A percentile compares a stretch with the other conserved stretches of the same genome.
phyloP scores from a whole-genome alignment of 306 rosid genomes.

The Fragaria vesca region DNA sequence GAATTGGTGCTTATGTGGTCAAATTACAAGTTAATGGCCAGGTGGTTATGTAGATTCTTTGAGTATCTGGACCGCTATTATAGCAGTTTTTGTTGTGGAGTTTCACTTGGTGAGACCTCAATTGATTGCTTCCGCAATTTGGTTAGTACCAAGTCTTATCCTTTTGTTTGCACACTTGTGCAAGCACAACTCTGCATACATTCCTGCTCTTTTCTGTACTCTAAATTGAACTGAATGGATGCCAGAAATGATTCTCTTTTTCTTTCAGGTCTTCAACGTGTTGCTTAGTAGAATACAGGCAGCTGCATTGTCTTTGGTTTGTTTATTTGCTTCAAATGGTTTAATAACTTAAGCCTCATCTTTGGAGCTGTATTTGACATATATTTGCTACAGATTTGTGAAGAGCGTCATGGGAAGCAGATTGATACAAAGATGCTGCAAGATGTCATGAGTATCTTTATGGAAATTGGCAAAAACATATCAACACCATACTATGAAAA shows the following conservation, averaged over 20 bases:
- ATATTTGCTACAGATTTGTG: conserved; percentile 7
- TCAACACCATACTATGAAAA: background rate
- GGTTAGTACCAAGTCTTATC: background rate
- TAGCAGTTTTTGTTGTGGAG: background rate
- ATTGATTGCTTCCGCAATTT: conserved; percentile 8
- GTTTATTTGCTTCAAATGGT: background rate
- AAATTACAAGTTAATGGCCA: conserved; percentile 5
- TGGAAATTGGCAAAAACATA: background rate
- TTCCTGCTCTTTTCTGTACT: background rate
- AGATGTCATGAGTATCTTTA: conserved; percentile 5
- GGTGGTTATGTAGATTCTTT: conserved; percentile 15
- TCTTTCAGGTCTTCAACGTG: conserved; percentile 7
- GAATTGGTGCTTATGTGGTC: conserved; percentile 8
- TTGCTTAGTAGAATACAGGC: background rate
- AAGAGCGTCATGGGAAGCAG: conserved; percentile 1
- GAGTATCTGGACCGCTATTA: conserved; percentile 11
- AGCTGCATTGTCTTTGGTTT: conserved; percentile 7
- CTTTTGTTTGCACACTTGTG: background rate
- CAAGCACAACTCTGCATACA: background rate
- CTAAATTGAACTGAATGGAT: background rate
- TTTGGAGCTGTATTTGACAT: background rate
- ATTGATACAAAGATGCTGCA: conserved; percentile 1
- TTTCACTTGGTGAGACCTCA: conserved; percentile 9
- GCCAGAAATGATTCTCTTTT: background rate
- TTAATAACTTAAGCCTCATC: background rate